Percentiles rank a stretch among this genome's conserved stretches.
phyloP scores from a whole-genome alignment of 176 grass and related monocot species.

The Phoenix dactylifera region DNA sequence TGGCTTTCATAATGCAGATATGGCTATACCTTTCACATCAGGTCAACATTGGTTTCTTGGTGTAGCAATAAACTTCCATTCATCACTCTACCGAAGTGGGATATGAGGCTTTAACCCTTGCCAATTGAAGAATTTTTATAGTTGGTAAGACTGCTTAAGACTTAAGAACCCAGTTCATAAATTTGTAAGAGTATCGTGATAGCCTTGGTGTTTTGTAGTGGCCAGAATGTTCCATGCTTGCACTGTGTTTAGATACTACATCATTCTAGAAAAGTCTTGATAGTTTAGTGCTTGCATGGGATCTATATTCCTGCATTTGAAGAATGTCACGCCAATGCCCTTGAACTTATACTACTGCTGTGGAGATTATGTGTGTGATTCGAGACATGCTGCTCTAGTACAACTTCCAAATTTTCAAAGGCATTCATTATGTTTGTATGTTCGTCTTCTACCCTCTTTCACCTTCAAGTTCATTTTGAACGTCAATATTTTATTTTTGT shows the following conservation, averaged over 20 bases:
- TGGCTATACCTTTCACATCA: constrained; percentile 12
- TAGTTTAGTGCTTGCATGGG: neutral
- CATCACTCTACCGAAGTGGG: constrained; percentile 14
- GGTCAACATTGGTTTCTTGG: constrained; percentile 20
- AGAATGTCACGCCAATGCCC: neutral
- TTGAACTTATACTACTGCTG: no score
- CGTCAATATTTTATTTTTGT: no score
- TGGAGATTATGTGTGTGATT: no score
- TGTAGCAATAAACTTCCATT: constrained; percentile 17
- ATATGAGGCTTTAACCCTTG: constrained; percentile 15
- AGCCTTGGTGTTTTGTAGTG: neutral
- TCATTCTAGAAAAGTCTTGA: neutral
- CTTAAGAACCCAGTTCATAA: constrained; percentile 1
- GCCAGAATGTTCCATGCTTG: neutral
- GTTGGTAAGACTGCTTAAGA: constrained; percentile 27
- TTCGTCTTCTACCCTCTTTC: no score
- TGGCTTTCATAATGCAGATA: constrained; percentile 35
- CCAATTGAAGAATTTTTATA: constrained; percentile 14
- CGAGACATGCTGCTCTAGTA: no score
- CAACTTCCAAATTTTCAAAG: no score
- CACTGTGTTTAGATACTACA: constrained; percentile 2
- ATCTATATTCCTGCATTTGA: no score
- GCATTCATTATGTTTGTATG: no score
- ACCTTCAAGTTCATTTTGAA: no score
- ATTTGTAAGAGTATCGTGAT: constrained; percentile 15